phyloP scores from a whole-genome alignment of 1,139 yeast genomes.

The Hyphopichia buzzinii region DNA sequence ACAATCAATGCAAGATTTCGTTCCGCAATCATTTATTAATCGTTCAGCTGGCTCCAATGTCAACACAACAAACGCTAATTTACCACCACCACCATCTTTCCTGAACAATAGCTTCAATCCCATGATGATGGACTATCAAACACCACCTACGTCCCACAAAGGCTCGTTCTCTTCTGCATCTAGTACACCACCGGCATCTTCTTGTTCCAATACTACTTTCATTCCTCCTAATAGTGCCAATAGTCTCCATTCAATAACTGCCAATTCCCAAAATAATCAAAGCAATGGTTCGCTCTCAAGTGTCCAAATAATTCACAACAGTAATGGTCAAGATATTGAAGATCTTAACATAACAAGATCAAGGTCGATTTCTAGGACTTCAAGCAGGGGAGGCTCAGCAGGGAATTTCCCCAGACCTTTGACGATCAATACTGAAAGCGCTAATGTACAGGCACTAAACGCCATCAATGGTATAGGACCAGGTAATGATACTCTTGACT shows the following conservation, averaged over 20 bases:
- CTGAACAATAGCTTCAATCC: constrained; percentile 21
- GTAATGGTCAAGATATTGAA: constrained; percentile 17
- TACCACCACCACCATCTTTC: constrained; percentile 5
- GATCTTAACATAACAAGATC: constrained; percentile 27
- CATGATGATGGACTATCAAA: constrained; percentile 45
- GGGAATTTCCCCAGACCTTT: constrained; percentile 31
- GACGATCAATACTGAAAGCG: constrained; percentile 41
- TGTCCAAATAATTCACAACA: constrained; percentile 15
- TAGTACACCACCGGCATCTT: constrained; percentile 19
- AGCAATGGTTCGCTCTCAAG: neutral
- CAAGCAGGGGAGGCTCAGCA: constrained; percentile 15
- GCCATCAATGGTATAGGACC: constrained; percentile 21
- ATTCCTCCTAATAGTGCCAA: neutral
- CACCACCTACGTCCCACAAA: constrained; percentile 42
- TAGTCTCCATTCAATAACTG: neutral
- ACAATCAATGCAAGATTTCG: constrained; percentile 46
- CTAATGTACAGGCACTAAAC: constrained; percentile 28
- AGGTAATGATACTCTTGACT: constrained; percentile 31
- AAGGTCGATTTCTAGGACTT: constrained; percentile 24
- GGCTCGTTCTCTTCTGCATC: constrained; percentile 26
- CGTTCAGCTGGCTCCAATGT: constrained; percentile 22
- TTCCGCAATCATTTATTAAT: constrained; percentile 40
- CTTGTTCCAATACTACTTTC: constrained; percentile 1
- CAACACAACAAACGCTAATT: constrained; percentile 5
- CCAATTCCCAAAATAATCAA: neutral